Evolutionary conservation across 805 yeast species (phyloP).

Genomic region (Starmerella cellae): DNA sequence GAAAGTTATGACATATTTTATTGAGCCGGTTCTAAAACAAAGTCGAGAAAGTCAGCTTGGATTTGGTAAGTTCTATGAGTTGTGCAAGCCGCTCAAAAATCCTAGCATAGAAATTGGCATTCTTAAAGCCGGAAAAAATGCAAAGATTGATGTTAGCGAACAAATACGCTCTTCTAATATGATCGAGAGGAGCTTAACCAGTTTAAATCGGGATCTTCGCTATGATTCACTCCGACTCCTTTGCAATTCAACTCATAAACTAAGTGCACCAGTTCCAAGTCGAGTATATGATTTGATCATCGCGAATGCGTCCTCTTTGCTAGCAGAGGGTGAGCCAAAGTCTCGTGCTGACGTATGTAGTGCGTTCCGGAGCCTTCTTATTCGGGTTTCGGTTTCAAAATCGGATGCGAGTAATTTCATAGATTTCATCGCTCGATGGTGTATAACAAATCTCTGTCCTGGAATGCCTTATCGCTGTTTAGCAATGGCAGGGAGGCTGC

Average conservation of each 20-base stretch:
- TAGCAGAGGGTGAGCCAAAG: constrained; percentile 56
- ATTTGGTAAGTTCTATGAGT: constrained; percentile 3
- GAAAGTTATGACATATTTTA: constrained; percentile 11
- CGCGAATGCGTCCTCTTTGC: constrained; percentile 36
- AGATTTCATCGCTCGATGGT: constrained; percentile 28
- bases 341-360: constrained; percentile 54
- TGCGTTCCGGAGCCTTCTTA: constrained; percentile 45
- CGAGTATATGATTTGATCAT: constrained; percentile 35
- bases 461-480: constrained; percentile 45
- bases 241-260: constrained; percentile 43
- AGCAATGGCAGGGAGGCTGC: constrained; percentile 37
- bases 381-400: constrained; percentile 32
- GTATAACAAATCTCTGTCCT: constrained; percentile 36
- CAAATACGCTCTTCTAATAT: constrained; percentile 4
- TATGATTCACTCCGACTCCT: constrained; percentile 12
- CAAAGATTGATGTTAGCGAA: constrained; percentile 13
- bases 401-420: constrained; percentile 31
- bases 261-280: constrained; percentile 42
- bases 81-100: constrained; percentile 4
- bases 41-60: not conserved
- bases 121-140: constrained; percentile 15
- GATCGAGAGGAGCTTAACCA: constrained; percentile 1
- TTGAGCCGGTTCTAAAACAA: constrained; percentile 14
- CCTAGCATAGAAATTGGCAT: constrained; percentile 10
- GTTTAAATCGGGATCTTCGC: not conserved